Conservation (phyloP, 805 yeast genomes). For the Candida hispaniensis region DNA sequence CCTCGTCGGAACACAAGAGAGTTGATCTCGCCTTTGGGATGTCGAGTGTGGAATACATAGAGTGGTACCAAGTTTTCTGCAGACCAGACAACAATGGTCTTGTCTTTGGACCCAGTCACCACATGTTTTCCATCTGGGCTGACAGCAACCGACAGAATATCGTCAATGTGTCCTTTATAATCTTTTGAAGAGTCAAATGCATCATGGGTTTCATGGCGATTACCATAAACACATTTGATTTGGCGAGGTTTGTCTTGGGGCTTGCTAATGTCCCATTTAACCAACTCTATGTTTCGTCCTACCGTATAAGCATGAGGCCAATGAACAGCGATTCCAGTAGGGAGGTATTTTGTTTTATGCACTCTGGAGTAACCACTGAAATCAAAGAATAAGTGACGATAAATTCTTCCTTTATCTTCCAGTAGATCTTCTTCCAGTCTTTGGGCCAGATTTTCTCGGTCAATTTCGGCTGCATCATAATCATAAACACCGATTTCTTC, state of each 20-base stretch:
- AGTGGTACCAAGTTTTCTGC: slow-evolving; percentile 64
- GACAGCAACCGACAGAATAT: slow-evolving; percentile 67
- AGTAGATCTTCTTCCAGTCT: slow-evolving; percentile 83
- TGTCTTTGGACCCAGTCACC: slow-evolving; percentile 85
- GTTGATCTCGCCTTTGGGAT: slow-evolving; percentile 59
- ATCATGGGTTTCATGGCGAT: slow-evolving; percentile 19
- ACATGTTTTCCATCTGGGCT: slow-evolving; percentile 80
- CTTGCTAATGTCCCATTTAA: slow-evolving; percentile 65
- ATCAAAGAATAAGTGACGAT: slow-evolving; percentile 38
- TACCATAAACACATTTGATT: slow-evolving; percentile 52
- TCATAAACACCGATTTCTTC: slow-evolving; percentile 38
- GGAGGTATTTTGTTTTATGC: slow-evolving; percentile 8
- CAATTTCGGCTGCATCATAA: slow-evolving; percentile 86
- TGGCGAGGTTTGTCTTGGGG: slow-evolving; percentile 50
- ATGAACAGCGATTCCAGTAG: slow-evolving; percentile 39
- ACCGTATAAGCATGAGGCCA: slow-evolving; percentile 64
- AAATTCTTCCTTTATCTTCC: slow-evolving; percentile 75
- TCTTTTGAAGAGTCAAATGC: slow-evolving; percentile 37
- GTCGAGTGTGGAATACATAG: slow-evolving; percentile 65
- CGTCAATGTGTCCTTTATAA: slow-evolving; percentile 65
- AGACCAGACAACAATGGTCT: slow-evolving; percentile 76
- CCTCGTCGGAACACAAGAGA: slow-evolving; percentile 68
- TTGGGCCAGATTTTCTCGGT: slow-evolving; percentile 70
- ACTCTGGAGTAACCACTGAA: slow-evolving; percentile 15
- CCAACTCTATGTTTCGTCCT: slow-evolving; percentile 68